Base-by-base conservation (phyloP, 179 eudicot species). In the Spinacia oleracea region DNA sequence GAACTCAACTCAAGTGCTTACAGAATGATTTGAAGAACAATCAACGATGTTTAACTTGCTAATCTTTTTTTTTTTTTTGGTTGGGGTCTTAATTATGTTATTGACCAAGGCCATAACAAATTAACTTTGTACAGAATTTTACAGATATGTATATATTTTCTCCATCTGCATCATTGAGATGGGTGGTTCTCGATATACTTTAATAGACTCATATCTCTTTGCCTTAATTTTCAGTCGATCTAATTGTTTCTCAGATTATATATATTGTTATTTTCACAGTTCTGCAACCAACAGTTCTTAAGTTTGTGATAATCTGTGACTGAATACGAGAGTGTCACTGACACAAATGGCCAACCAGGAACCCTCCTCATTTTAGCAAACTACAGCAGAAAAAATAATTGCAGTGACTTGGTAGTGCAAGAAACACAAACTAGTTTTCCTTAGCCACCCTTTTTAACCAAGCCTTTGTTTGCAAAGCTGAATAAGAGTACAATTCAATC, bases 131-230 rank as follows among this genome's bases (percentile, higher is more conserved):
- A 66, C 70, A 66, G n/a, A 56, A 16, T 0, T 0, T 18, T 45
- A 45, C 50, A 45, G 50, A 45, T 53, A 6, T 60, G 66, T 25
- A 48, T 29, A 60, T 45, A 27, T 60, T 11, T 60, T 66, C 78
- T 73, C 79, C 56, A 4, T 56, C 58, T 80, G 78, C 38, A 55
- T 11, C 20, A 74, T 74, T 65, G 59, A 80, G 59, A 53, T 15
- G 82, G 78, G 74, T 67, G 78, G 74, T 38, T 74, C 51, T 60
- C 20, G n/a, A 10, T 16, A 3, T 45, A 35, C 53, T 42, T 10
- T 14, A 25, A 60, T 60, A 2, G 0, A 53, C 53, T 53, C 23
- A 6, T 18, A 53, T 60, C 34, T 25, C 23, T 9, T 2, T 53
- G 8, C 23, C 34, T 48, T 14, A 25, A 2, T 27, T 27, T 27